Conservation (phyloP, 2,329 filamentous ascomycete genomes). For the Daldinia eschscholtzii region DNA sequence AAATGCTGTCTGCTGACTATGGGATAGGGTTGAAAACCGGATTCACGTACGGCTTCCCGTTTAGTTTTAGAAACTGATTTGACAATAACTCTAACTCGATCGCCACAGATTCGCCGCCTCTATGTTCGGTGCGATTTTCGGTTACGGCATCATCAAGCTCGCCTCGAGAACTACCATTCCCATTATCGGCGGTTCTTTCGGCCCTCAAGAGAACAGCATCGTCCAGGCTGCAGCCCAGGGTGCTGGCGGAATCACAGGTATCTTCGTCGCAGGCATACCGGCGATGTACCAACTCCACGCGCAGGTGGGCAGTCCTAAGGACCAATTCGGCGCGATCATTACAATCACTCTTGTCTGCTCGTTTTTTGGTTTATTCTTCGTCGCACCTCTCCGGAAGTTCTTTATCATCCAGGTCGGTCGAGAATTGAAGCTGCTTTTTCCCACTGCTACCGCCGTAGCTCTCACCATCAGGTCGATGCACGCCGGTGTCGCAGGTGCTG, state of each 20-base stretch:
- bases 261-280: slow-evolving; percentile 68
- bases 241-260: slow-evolving; percentile 65
- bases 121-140: slow-evolving; percentile 65
- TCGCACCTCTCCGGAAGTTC: slow-evolving; percentile 74
- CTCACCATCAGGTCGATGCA: slow-evolving; percentile 72
- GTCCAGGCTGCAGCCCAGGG: slow-evolving; percentile 67
- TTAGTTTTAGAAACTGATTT: too few species aligned
- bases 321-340: slow-evolving; percentile 70
- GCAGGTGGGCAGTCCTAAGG: slow-evolving; percentile 59
- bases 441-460: slow-evolving; percentile 69
- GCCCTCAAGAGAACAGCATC: slow-evolving; percentile 70
- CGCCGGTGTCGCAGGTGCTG: slow-evolving; percentile 62
- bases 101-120: slow-evolving; percentile 54
- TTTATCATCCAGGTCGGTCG: slow-evolving; percentile 75
- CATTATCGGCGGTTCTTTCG: slow-evolving; percentile 66
- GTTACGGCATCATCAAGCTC: slow-evolving; percentile 67
- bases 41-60: slow-evolving; percentile 50
- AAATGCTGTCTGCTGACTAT: slow-evolving; percentile 20
- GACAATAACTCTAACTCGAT: too few species aligned
- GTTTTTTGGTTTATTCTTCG: slow-evolving; percentile 74
- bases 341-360: slow-evolving; percentile 72
- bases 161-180: slow-evolving; percentile 61
- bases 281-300: slow-evolving; percentile 67
- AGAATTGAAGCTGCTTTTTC: slow-evolving; percentile 70
- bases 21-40: slow-evolving; percentile 59